phyloP scores from a whole-genome alignment of 2,329 filamentous ascomycete genomes.

The Coniella vitis region DNA sequence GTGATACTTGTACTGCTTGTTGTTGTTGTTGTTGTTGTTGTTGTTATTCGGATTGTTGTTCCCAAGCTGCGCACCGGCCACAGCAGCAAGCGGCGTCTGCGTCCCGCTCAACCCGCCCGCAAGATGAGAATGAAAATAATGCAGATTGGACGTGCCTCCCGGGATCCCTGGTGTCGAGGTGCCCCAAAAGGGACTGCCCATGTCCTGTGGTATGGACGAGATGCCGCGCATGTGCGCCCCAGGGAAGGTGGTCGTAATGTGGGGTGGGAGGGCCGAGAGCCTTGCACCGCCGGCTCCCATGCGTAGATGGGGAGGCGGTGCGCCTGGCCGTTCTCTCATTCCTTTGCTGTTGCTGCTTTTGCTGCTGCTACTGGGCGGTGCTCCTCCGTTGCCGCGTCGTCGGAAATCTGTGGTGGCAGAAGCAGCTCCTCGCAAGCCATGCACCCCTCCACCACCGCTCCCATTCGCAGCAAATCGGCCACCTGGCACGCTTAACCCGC shows the following conservation, averaged over 20 bases:
- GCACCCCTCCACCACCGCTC: too few species aligned
- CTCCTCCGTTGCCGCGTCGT: too few species aligned
- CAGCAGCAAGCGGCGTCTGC: slow-evolving; percentile 72
- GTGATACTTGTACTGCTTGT: not conserved
- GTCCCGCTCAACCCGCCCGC: slow-evolving; percentile 65
- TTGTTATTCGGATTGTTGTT: slow-evolving; percentile 27
- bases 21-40: not conserved
- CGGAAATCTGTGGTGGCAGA: too few species aligned
- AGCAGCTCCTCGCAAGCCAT: too few species aligned
- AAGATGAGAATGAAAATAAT: slow-evolving; percentile 77
- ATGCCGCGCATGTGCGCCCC: not conserved
- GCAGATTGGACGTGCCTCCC: slow-evolving; percentile 68
- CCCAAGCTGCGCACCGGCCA: slow-evolving; percentile 62
- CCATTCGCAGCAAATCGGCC: too few species aligned
- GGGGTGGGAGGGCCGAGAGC: slow-evolving; percentile 27
- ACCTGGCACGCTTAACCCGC: too few species aligned
- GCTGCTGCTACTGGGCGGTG: too few species aligned
- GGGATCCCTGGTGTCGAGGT: slow-evolving; percentile 57
- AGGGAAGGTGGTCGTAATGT: slow-evolving; percentile 29
- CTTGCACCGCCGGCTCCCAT: slow-evolving; percentile 5
- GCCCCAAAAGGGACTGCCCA: slow-evolving; percentile 51
- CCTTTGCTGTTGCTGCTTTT: slow-evolving; percentile 10
- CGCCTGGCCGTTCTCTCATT: slow-evolving; percentile 17
- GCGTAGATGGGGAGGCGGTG: too few species aligned
- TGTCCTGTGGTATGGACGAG: slow-evolving; percentile 30